Evolutionary conservation across 2,329 filamentous ascomycete genomes (phyloP).

Genomic region (Berkeleyomyces rouxiae): DNA sequence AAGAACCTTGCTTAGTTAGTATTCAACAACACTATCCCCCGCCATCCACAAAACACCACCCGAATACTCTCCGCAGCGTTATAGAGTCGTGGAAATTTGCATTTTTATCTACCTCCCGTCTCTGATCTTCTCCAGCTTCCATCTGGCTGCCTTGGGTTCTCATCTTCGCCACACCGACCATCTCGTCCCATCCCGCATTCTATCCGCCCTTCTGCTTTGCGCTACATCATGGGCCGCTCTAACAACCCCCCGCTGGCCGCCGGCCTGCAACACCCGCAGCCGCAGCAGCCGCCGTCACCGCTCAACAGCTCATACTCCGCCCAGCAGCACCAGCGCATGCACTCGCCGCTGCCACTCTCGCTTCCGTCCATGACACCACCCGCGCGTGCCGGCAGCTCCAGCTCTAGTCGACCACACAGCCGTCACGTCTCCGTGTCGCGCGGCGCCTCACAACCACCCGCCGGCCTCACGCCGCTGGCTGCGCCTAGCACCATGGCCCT

Average conservation of each 20-base stretch:
- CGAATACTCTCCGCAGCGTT: no score
- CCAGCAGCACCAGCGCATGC: conserved; percentile 9
- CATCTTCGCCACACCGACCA: neutral
- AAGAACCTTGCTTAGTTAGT: no score
- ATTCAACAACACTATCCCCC: no score
- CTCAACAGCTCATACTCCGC: conserved; percentile 6
- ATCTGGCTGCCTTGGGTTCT: neutral
- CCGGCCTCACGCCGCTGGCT: conserved; percentile 3
- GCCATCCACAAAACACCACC: no score
- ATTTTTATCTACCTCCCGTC: no score
- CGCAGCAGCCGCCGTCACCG: conserved; percentile 8
- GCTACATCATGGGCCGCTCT: conserved; percentile 5
- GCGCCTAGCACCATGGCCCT: conserved; percentile 9
- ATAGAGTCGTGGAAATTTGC: no score
- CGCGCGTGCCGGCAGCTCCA: conserved; percentile 17
- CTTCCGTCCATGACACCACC: conserved; percentile 11
- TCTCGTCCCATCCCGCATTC: neutral
- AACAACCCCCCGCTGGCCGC: conserved; percentile 6
- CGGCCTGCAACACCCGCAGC: conserved; percentile 11
- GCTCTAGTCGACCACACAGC: conserved; percentile 19
- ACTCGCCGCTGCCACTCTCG: conserved; percentile 10
- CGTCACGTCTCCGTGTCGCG: conserved; percentile 13
- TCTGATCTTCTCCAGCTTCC: neutral
- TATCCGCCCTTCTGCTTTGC: neutral
- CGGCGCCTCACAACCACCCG: conserved; percentile 6